Percentiles rank a stretch among this genome's conserved stretches.
Conservation (phyloP, 192 early-diverging fungal species). For the Umbelopsis ramanniana region DNA sequence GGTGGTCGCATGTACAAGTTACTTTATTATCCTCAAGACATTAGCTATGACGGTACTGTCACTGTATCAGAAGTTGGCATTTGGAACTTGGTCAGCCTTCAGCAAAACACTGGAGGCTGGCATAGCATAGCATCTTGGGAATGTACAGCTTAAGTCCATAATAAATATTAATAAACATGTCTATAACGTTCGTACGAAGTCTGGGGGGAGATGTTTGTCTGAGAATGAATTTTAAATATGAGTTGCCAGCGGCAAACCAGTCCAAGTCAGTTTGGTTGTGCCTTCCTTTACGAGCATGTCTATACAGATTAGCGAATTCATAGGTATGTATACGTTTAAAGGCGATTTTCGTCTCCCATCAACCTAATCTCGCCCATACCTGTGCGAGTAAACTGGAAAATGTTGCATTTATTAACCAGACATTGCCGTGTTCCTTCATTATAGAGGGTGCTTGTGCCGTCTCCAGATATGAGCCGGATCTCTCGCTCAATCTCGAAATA, state of each 20-base stretch:
- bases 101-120: constrained; percentile 37
- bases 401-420: neutral
- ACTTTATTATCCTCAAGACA: constrained; percentile 38
- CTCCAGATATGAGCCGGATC: constrained; percentile 72
- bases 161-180: neutral
- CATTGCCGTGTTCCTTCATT: too few relatives aligned
- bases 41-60: constrained; percentile 31
- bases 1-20: constrained; percentile 37
- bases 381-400: neutral
- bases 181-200: neutral
- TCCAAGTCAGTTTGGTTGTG: neutral
- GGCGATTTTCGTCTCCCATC: constrained; percentile 24
- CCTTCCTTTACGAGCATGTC: constrained; percentile 4
- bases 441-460: constrained; percentile 81
- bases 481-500: constrained; percentile 92
- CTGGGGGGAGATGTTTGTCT: neutral
- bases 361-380: neutral
- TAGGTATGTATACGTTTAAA: neutral
- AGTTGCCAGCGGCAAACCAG: neutral
- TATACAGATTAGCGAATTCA: constrained; percentile 5
- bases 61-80: constrained; percentile 35
- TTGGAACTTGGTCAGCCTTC: constrained; percentile 40
- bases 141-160: constrained; percentile 22
- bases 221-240: constrained; percentile 11
- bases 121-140: constrained; percentile 36